phyloP scores from a whole-genome alignment of 2,329 filamentous ascomycete genomes.

The Penicillium sp. region DNA sequence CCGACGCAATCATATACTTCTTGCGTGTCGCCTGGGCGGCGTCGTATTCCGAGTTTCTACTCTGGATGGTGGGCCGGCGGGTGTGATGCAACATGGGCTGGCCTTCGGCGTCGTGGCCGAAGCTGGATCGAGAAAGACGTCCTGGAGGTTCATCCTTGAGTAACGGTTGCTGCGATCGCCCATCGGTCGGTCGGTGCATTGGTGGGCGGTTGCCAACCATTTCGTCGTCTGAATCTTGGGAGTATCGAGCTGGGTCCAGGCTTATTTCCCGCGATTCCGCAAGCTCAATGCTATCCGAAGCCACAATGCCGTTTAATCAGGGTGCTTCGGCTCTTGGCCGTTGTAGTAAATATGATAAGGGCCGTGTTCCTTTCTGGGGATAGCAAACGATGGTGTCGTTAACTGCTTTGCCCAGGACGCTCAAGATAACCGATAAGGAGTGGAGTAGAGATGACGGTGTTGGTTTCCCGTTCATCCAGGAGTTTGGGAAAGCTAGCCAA shows the following conservation, averaged over 20 bases:
- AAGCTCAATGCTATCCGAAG: constrained; percentile 32
- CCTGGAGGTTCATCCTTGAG: constrained; percentile 51
- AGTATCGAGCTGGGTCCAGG: constrained; percentile 40
- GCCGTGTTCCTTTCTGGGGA: constrained; percentile 1
- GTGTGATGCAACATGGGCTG: constrained; percentile 46
- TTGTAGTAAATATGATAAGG: background rate
- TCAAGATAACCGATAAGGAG: constrained; percentile 13
- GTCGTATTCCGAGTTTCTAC: constrained; percentile 69
- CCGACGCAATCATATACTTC: constrained; percentile 83
- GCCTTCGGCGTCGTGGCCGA: constrained; percentile 35
- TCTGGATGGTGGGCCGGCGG: constrained; percentile 70
- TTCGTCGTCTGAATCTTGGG: constrained; percentile 45
- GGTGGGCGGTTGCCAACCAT: constrained; percentile 50
- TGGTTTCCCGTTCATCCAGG: constrained; percentile 8
- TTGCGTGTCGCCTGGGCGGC: constrained; percentile 68
- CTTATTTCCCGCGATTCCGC: constrained; percentile 26
- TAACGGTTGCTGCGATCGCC: constrained; percentile 56
- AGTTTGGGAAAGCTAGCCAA: background rate
- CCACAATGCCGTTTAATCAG: constrained; percentile 30
- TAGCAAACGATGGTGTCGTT: constrained; percentile 10
- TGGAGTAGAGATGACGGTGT: background rate
- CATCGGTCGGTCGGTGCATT: constrained; percentile 51
- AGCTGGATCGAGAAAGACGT: constrained; percentile 35
- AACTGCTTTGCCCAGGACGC: constrained; percentile 4
- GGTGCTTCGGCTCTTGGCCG: background rate